phyloP scores from a whole-genome alignment of 441 rosid genomes.

The Adansonia madagascariensis region DNA sequence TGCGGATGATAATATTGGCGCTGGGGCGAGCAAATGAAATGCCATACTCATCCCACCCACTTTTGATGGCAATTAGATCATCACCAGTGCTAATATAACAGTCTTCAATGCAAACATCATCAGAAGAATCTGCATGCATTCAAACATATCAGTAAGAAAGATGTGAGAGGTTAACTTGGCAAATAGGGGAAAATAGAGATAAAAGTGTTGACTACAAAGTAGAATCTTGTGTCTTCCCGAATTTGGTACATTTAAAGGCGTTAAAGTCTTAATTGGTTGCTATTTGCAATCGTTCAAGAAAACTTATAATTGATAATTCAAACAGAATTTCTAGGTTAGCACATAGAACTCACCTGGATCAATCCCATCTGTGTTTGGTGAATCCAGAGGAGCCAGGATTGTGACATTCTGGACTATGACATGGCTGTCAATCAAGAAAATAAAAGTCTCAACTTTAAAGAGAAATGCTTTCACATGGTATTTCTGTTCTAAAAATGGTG shows the following conservation, averaged over 20 bases:
- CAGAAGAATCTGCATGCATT: constrained; percentile 74
- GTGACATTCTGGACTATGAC: constrained; percentile 82
- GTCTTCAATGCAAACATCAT: constrained; percentile 87
- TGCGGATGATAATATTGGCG: constrained; percentile 63
- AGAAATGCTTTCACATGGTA: constrained; percentile 42
- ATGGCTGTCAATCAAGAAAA: constrained; percentile 70
- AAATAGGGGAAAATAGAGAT: not conserved
- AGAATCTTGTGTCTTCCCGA: not conserved
- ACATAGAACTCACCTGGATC: constrained; percentile 72
- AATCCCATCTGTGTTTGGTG: constrained; percentile 97
- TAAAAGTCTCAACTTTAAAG: constrained; percentile 47
- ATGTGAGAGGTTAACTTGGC: not conserved
- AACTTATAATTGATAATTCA: not conserved
- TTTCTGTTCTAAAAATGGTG: constrained; percentile 29
- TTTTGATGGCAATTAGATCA: constrained; percentile 84
- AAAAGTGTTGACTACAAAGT: not conserved
- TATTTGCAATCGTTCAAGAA: constrained; percentile 6
- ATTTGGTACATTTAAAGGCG: not conserved
- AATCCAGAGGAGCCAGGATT: constrained; percentile 88
- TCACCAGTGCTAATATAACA: constrained; percentile 91
- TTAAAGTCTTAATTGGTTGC: not conserved
- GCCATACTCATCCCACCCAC: constrained; percentile 98
- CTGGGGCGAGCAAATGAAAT: constrained; percentile 75
- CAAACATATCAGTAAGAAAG: constrained; percentile 3
- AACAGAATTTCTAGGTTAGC: not conserved